Base-by-base conservation (phyloP, 805 yeast genomes). In the Hanseniaspora meyeri region DNA sequence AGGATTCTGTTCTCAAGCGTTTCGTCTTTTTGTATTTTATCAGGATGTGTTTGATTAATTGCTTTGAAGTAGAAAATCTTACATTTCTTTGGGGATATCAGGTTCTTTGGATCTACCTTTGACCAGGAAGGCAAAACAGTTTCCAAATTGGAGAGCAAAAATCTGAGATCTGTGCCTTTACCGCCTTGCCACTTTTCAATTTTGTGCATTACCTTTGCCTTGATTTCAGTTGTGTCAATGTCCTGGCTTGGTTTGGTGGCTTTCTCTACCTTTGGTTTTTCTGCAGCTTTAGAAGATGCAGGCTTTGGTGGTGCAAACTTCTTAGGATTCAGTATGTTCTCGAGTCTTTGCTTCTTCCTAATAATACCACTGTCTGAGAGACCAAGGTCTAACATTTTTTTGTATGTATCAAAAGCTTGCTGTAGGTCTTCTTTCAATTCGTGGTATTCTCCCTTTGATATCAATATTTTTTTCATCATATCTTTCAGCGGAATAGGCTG, bases 51-150 rank as follows among this genome's bases (percentile, higher is more conserved):
- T 51, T 81, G 77, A 0, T 97, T 83, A 62, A 93, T 87, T 4
- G 96, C 88, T 68, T 85, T 87, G 89, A 93, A 82, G 45, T 93
- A 93, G 19, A 75, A 74, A 39, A 91, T 72, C 67, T 91, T 91
- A 40, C 89, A 97, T 66, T 86, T 89, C 63, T 89, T 90, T 19
- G 95, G 91, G 60, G 90, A 72, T 58, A 93, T 93, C 58, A 93
- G 72, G 57, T 91, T 97, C 4, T 83, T 75, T 64, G 84, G 68
- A 1, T 81, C 67, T 5, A 89, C 82, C 17, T 77, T 73, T 60
- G 77, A 77, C 95, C 93, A 86, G 1, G 77, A 60, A 48, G 76
- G 80, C 12, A 93, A 69, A 17, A 93, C 76, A 1, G 70, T 68
- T 39, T 86, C 82, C 57, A 93, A 70, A 2, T 88, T 77, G 1